Evolutionary conservation across 208 protist genomes (phyloP).

Genomic region (Crithidia brevicula): DNA sequence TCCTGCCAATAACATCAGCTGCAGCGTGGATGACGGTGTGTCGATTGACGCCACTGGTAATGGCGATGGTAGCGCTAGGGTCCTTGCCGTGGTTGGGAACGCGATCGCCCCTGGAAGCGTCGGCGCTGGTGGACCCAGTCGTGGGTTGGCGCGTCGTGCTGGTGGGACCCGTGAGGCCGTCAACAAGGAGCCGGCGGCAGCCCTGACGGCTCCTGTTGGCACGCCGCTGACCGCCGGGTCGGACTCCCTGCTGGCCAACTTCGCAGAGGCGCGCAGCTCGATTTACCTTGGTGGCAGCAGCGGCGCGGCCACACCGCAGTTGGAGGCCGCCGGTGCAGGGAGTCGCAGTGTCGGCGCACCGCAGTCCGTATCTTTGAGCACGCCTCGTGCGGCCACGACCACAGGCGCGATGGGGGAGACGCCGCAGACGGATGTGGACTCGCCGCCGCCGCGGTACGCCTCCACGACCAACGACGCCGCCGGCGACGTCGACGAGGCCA

Average conservation of each 20-base stretch:
- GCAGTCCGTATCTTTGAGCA: slow-evolving; percentile 1
- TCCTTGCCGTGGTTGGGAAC: slow-evolving; percentile 3
- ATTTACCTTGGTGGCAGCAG: not conserved
- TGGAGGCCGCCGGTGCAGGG: not conserved
- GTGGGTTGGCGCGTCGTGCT: not conserved
- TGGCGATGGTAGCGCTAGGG: no score
- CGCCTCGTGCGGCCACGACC: slow-evolving; percentile 2
- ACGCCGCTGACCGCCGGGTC: slow-evolving; percentile 10
- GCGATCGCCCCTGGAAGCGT: slow-evolving; percentile 4
- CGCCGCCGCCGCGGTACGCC: slow-evolving; percentile 15
- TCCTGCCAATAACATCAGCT: not conserved
- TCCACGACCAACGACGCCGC: not conserved
- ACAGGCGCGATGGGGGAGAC: slow-evolving; percentile 8
- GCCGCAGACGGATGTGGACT: slow-evolving; percentile 15
- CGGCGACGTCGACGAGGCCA: not conserved
- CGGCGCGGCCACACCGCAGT: not conserved
- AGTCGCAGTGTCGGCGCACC: not conserved
- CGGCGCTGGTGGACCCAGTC: not conserved
- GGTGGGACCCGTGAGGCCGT: not conserved
- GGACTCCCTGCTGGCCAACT: slow-evolving; percentile 2
- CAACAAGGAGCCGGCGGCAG: not conserved
- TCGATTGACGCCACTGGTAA: no score
- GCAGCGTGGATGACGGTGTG: no score
- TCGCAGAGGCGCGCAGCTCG: slow-evolving; percentile 7
- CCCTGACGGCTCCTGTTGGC: not conserved